These are phyloP conservation scores for Dactylella cylindrospora DNA, from an alignment of 2,329 filamentous ascomycete genomes.

Conservation along the genomic window DNA sequence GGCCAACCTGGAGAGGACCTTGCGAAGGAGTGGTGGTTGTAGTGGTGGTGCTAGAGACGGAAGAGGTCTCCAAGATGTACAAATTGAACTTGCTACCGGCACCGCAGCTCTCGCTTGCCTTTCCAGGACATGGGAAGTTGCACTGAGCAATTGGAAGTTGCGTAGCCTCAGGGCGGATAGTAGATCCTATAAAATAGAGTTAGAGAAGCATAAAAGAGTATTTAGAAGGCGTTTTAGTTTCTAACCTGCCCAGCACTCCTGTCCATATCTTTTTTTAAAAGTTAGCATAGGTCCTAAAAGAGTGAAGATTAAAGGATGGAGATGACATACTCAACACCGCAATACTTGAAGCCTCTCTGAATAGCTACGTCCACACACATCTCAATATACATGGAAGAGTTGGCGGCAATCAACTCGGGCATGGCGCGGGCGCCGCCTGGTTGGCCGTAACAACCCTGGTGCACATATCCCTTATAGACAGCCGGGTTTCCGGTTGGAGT, in stretches of 20 bases:
- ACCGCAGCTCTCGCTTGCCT: constrained; percentile 49
- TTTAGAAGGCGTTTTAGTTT: too few relatives aligned
- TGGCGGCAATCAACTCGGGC: neutral
- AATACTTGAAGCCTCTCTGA: constrained; percentile 47
- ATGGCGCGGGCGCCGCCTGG: constrained; percentile 1
- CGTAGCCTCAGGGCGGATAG: constrained; percentile 37
- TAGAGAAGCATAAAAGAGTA: too few relatives aligned
- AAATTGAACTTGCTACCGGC: constrained; percentile 47
- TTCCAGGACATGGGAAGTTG: constrained; percentile 47
- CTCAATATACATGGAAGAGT: constrained; percentile 34
- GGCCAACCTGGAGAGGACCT: constrained; percentile 11
- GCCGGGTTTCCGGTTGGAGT: constrained; percentile 12
- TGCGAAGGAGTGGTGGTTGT: constrained; percentile 6
- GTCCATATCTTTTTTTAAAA: constrained; percentile 12
- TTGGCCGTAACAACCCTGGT: constrained; percentile 22
- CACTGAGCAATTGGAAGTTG: constrained; percentile 30
- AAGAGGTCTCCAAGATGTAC: constrained; percentile 27
- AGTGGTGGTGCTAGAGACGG: constrained; percentile 4
- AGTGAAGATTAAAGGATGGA: constrained; percentile 6
- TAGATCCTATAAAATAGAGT: constrained; percentile 50
- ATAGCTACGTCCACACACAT: constrained; percentile 33
- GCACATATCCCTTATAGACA: constrained; percentile 21
- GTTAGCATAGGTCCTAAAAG: neutral
- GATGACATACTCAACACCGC: constrained; percentile 50
- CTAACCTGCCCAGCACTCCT: constrained; percentile 45